Percentiles rank a stretch among this genome's conserved stretches.
Conservation (phyloP, 306 rosid species). For the Cajanus cajan region DNA sequence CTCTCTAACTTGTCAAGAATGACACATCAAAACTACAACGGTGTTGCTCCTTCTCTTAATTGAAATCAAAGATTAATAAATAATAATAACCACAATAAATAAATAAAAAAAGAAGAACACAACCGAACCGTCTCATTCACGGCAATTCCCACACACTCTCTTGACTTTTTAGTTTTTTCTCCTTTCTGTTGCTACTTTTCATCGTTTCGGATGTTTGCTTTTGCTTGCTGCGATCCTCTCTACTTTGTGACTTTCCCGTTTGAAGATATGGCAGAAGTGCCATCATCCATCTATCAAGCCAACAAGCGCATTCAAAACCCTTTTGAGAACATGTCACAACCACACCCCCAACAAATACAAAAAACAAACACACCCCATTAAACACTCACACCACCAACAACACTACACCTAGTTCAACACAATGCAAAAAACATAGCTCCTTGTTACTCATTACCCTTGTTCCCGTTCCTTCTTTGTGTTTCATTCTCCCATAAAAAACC, state of each 20-base stretch:
- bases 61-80: not conserved
- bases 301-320: constrained; percentile 17
- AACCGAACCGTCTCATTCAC: constrained; percentile 62
- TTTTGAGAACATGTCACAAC: constrained; percentile 24
- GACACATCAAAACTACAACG: constrained; percentile 48
- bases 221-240: constrained; percentile 39
- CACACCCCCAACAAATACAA: not conserved
- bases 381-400: not conserved
- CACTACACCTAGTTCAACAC: constrained; percentile 42
- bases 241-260: constrained; percentile 53
- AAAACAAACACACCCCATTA: not conserved
- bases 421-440: constrained; percentile 16
- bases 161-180: constrained; percentile 47
- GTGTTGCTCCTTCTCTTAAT: constrained; percentile 27
- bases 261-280: constrained; percentile 32
- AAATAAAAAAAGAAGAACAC: not conserved
- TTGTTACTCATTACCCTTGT: constrained; percentile 3
- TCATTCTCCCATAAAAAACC: not conserved
- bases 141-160: constrained; percentile 65
- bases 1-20: constrained; percentile 40
- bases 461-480: constrained; percentile 27
- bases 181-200: constrained; percentile 45
- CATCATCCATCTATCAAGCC: constrained; percentile 34
- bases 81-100: too few species aligned
- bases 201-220: constrained; percentile 48